phyloP scores from a whole-genome alignment of 225 moss, liverwort and hornwort genomes.

The Rhytidiadelphus loreus region DNA sequence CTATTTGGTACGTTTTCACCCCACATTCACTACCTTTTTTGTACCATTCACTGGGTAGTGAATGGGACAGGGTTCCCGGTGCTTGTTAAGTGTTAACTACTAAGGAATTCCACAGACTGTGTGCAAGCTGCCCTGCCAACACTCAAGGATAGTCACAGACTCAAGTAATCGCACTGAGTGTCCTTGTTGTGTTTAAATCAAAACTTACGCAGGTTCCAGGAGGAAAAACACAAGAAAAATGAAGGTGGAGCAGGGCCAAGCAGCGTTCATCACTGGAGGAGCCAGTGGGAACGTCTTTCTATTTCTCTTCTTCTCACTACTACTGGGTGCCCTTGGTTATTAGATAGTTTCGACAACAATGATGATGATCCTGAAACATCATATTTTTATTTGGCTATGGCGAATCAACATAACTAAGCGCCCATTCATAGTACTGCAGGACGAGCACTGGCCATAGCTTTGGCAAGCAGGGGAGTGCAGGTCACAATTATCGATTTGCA shows the following conservation, averaged over 20 bases:
- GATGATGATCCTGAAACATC: not conserved
- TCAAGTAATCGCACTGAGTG: not conserved
- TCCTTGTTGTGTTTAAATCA: not conserved
- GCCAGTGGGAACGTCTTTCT: not conserved
- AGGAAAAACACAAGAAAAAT: not conserved
- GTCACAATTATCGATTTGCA: constrained; percentile 46
- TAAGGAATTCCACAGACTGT: too few species aligned
- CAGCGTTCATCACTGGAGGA: not conserved
- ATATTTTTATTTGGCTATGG: not conserved
- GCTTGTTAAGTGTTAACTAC: too few species aligned
- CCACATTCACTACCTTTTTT: too few species aligned
- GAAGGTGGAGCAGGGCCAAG: not conserved
- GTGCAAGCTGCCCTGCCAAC: too few species aligned
- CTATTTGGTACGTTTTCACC: too few species aligned
- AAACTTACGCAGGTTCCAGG: not conserved
- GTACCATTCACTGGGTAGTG: too few species aligned
- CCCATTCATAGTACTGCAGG: not conserved
- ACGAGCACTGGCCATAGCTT: constrained; percentile 26
- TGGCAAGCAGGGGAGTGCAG: constrained; percentile 53
- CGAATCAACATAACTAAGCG: not conserved
- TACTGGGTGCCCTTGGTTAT: not conserved
- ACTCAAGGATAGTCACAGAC: too few species aligned
- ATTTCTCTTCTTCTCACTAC: not conserved
- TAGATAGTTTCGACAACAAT: not conserved
- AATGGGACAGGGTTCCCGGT: too few species aligned